Evolutionary conservation across 768 basidiomycete genomes (phyloP).

Genomic region (Kwoniella sp.): DNA sequence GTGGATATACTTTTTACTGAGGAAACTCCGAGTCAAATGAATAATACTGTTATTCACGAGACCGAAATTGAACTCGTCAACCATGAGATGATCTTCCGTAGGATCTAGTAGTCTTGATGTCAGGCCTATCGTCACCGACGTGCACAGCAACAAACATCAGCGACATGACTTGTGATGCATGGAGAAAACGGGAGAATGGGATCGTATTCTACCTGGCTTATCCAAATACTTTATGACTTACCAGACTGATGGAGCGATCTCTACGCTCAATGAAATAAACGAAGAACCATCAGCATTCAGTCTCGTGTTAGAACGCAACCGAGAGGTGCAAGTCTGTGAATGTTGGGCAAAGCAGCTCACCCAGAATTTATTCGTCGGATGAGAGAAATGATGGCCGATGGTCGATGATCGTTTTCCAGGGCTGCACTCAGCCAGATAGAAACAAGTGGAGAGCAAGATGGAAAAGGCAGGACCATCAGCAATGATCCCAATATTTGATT

Average conservation of each 20-base stretch:
- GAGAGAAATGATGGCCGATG: conserved; percentile 75
- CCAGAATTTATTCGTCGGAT: conserved; percentile 83
- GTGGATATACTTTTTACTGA: too few relatives aligned
- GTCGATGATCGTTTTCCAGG: conserved; percentile 63
- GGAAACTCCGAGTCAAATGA: too few relatives aligned
- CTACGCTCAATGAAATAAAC: conserved; percentile 13
- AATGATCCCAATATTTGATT: too few relatives aligned
- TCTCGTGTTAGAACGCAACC: background rate
- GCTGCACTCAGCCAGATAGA: conserved; percentile 11
- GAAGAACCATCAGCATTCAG: background rate
- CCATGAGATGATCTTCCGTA: conserved; percentile 66
- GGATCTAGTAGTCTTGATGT: conserved; percentile 63
- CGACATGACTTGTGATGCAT: conserved; percentile 11
- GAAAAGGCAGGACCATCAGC: too few relatives aligned
- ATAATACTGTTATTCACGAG: conserved; percentile 60
- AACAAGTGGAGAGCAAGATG: too few relatives aligned
- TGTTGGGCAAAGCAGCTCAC: conserved; percentile 25
- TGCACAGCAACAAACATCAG: background rate
- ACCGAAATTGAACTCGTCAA: conserved; percentile 65
- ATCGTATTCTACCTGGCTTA: too few relatives aligned
- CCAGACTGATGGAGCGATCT: conserved; percentile 68
- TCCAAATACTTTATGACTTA: too few relatives aligned
- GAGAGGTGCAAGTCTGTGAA: too few relatives aligned
- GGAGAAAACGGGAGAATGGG: too few relatives aligned
- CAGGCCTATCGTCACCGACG: conserved; percentile 59